Base-by-base conservation (phyloP, 352 stramenopile species). In the Aphanomyces invadans region DNA sequence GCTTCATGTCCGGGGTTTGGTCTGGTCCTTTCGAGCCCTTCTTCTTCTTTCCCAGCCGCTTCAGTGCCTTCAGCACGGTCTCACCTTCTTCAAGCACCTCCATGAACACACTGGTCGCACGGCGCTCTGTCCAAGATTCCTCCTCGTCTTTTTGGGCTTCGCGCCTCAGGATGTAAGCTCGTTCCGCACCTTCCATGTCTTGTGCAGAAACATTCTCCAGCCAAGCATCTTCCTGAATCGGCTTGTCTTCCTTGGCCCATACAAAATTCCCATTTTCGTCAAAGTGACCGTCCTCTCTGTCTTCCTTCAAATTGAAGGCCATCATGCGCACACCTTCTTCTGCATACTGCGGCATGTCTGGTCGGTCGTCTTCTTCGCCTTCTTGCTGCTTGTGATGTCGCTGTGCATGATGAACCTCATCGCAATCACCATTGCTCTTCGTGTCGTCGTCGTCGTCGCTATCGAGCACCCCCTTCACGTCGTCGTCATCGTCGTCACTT, bases 241-340 rank as follows among this genome's bases (percentile, higher is more conserved):
- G 77, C 64, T 79, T 84, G 38, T 88, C 75, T 26, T 89, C 82
- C 2, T 84, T 80, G 67, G 87, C 81, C 85, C 85, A 94, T 32
- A 92, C 76, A 59, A 90, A 94, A 65, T 89, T 86, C 56, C 81
- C 85, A 26, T 76, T 70, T 15, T 79, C 78, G 71, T 94, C 85
- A 62, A 94, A 94, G 67, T 91, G 78, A 39, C 85, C 85, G 48
- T 94, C 85, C 44, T 94, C 85, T 56, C 88, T 80, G 70, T 94
- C 85, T 64, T 94, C 85, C 29, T 90, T 75, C 78, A 94, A 86
- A 60, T 94, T 76, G 74, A 94, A 94, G 57, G 76, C 70, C 19
- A 85, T 94, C 70, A 92, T 74, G 3, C 78, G 81, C 19, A 71
- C 56, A 21, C 54, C 59, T 52, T 70, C 51, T 3, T 65, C 54